Conservation (phyloP, 2,329 filamentous ascomycete genomes). For the Fusarium nematophilum region DNA sequence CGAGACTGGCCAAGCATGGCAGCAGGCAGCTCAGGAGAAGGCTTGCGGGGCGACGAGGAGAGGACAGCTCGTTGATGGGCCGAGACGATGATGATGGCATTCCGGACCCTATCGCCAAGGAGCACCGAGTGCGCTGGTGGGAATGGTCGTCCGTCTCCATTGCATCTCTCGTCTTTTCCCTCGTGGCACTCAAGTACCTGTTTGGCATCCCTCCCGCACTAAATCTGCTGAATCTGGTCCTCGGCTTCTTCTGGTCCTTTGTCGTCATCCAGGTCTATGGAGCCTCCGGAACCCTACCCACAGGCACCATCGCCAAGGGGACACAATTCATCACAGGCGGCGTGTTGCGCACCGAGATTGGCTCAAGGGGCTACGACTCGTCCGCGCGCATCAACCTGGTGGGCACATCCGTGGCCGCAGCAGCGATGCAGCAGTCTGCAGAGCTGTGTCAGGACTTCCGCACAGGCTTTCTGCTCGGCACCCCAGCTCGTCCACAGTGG, state of each 20-base stretch:
- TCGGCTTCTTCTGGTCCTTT: not conserved
- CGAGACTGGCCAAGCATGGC: not conserved
- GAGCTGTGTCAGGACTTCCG: too few relatives aligned
- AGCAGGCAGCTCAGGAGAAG: not conserved
- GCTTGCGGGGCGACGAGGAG: not conserved
- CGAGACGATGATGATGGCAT: not conserved
- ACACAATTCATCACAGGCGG: too few relatives aligned
- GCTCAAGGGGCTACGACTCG: too few relatives aligned
- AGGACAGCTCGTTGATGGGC: not conserved
- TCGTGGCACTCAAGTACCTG: not conserved
- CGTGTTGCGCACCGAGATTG: too few relatives aligned
- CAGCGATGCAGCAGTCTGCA: too few relatives aligned
- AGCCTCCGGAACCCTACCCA: too few relatives aligned
- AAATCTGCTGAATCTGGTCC: not conserved
- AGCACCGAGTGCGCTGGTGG: slow-evolving; percentile 1
- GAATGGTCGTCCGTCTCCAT: slow-evolving; percentile 1
- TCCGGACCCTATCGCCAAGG: not conserved
- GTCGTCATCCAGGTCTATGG: slow-evolving; percentile 6
- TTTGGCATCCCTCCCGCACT: not conserved
- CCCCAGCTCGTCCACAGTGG: too few relatives aligned
- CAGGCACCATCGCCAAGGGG: too few relatives aligned
- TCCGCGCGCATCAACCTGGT: too few relatives aligned
- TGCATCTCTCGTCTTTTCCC: not conserved
- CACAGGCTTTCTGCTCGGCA: too few relatives aligned
- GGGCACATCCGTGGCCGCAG: too few relatives aligned